Percentiles rank a stretch among this genome's conserved stretches.
Conservation (phyloP, 495 filamentous ascomycete genomes). For the Thermothielavioides terrestris region DNA sequence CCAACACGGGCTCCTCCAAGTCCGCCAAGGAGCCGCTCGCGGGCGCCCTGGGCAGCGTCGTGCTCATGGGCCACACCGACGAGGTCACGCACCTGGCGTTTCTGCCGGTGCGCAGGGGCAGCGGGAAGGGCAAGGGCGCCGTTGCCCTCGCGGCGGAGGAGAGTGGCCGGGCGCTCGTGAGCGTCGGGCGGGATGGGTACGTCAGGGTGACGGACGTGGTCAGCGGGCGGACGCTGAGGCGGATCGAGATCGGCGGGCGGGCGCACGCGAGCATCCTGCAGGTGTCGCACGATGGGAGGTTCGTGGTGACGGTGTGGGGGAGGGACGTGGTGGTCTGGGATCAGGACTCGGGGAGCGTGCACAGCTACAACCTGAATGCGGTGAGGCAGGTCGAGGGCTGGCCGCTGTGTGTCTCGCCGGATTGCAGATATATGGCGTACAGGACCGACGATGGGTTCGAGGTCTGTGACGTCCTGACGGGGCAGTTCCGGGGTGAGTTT, state of each 20-base stretch:
- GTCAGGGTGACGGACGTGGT: constrained; percentile 16
- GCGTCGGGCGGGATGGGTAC: constrained; percentile 18
- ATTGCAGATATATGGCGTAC: constrained; percentile 19
- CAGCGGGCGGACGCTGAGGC: constrained; percentile 17
- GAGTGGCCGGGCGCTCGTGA: constrained; percentile 14
- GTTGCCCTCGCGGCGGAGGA: too few relatives aligned
- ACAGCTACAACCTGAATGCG: constrained; percentile 14
- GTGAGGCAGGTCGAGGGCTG: constrained; percentile 20
- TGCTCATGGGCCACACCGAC: constrained; percentile 11
- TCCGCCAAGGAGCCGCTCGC: too few relatives aligned
- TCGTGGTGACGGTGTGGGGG: constrained; percentile 23
- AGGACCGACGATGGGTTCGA: constrained; percentile 28
- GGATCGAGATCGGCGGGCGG: constrained; percentile 15
- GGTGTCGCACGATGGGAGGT: constrained; percentile 17
- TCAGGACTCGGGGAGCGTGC: constrained; percentile 9
- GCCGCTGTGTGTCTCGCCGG: constrained; percentile 25
- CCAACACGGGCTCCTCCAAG: too few relatives aligned
- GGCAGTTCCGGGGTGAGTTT: constrained; percentile 17
- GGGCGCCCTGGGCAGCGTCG: background rate
- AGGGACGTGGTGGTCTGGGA: constrained; percentile 21
- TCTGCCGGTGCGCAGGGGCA: background rate
- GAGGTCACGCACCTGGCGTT: constrained; percentile 21
- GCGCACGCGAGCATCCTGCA: constrained; percentile 9
- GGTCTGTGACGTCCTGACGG: constrained; percentile 20
- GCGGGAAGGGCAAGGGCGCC: too few relatives aligned